Evolutionary conservation across 2,329 filamentous ascomycete species (phyloP).

Genomic region (Fusarium papillatum): DNA sequence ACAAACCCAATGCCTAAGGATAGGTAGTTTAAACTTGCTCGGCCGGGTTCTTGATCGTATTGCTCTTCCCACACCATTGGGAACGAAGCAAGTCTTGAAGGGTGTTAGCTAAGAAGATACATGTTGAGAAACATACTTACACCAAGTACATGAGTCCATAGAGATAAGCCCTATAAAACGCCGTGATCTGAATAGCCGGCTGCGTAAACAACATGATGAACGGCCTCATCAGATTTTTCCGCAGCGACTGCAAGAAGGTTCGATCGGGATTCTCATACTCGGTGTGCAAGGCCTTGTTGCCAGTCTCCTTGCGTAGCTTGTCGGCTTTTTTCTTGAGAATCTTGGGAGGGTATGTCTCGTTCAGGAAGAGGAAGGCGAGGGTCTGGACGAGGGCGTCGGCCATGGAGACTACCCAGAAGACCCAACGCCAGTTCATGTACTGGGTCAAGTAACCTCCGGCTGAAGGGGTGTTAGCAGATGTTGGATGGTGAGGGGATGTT

Average conservation of each 20-base stretch:
- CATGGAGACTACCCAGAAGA: conserved; percentile 58
- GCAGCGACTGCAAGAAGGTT: conserved; percentile 40
- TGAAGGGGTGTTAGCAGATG: not conserved
- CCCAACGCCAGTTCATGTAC: conserved; percentile 58
- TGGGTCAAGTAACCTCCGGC: conserved; percentile 56
- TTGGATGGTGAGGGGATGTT: not conserved
- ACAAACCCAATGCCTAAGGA: conserved; percentile 66
- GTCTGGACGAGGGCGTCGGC: conserved; percentile 51
- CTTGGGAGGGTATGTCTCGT: conserved; percentile 55
- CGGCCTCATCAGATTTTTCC: conserved; percentile 57
- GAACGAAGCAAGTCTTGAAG: conserved; percentile 61
- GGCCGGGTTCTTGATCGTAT: conserved; percentile 61
- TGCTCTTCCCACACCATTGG: conserved; percentile 60
- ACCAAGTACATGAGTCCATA: conserved; percentile 69
- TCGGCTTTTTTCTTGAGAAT: conserved; percentile 45
- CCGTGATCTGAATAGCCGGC: conserved; percentile 63
- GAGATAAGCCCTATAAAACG: conserved; percentile 62
- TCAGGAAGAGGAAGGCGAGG: conserved; percentile 52
- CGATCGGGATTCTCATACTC: conserved; percentile 45
- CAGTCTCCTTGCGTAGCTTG: conserved; percentile 45
- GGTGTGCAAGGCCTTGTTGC: conserved; percentile 44
- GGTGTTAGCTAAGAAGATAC: not conserved
- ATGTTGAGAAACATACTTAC: conserved; percentile 22
- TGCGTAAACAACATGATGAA: conserved; percentile 63
- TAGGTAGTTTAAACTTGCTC: conserved; percentile 65